Conservation (phyloP, 176 grass and related monocot species). For the Hordeum marinum region DNA sequence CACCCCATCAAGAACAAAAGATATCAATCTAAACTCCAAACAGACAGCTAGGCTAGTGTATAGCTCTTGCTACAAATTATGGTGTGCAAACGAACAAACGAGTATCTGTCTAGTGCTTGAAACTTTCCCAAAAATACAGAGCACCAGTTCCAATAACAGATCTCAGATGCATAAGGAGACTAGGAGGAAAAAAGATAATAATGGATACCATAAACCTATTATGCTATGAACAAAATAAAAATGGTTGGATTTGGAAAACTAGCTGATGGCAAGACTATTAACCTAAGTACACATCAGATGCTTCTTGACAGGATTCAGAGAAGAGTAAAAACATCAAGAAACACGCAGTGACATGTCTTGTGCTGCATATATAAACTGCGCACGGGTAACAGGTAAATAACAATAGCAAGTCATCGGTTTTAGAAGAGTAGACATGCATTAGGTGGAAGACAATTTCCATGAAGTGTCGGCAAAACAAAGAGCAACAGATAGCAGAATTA, state of each 20-base stretch:
- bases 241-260: not conserved
- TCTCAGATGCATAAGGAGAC: not conserved
- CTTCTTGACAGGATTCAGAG: not conserved
- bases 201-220: not conserved
- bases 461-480: not conserved
- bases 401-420: conserved; percentile 5
- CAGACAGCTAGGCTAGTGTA: not conserved
- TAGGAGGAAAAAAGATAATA: not conserved
- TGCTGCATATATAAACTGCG: not conserved
- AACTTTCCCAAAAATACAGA: not conserved
- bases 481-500: not conserved
- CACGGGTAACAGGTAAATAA: not conserved
- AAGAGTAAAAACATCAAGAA: not conserved
- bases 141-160: not conserved
- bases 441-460: not conserved
- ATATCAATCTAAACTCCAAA: not conserved
- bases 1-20: not conserved
- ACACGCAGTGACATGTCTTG: not conserved
- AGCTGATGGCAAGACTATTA: not conserved
- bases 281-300: not conserved
- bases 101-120: not conserved
- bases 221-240: not conserved
- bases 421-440: not conserved
- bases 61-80: not conserved
- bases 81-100: not conserved